These are phyloP conservation scores for Colletotrichum horii DNA, from an alignment of 2,329 filamentous ascomycete genomes.

Conservation along the genomic window DNA sequence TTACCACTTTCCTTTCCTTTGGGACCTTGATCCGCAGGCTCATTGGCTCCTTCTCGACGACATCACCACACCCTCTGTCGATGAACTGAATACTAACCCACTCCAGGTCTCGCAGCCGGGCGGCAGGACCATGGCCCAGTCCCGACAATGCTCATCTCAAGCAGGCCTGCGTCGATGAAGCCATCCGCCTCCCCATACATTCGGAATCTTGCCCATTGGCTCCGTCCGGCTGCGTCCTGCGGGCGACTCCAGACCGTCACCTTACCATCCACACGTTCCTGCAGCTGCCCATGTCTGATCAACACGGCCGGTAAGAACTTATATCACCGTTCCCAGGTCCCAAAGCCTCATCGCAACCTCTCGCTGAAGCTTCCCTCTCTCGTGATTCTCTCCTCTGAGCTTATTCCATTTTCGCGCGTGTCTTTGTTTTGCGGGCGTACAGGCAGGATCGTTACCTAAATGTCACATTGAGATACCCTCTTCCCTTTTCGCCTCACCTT, in stretches of 20 bases:
- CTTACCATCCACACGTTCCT: slow-evolving; percentile 8
- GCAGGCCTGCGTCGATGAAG: neutral
- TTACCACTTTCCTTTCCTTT: neutral
- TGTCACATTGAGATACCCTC: neutral
- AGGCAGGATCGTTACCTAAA: neutral
- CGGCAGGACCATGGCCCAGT: slow-evolving; percentile 5
- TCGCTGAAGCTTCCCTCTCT: neutral
- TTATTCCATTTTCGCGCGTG: neutral
- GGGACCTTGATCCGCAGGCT: neutral
- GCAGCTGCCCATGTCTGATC: slow-evolving; percentile 5
- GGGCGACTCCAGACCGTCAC: slow-evolving; percentile 10
- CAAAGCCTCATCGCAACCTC: neutral
- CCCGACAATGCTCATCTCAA: neutral
- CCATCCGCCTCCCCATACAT: neutral
- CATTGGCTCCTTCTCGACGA: neutral
- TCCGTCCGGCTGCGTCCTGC: neutral
- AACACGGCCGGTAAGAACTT: neutral
- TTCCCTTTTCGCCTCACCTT: neutral
- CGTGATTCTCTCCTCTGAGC: neutral
- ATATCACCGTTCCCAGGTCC: slow-evolving; percentile 4
- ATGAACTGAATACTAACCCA: neutral
- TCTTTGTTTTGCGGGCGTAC: neutral
- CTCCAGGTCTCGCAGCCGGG: neutral
- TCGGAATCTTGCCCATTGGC: slow-evolving; percentile 1
- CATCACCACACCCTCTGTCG: slow-evolving; percentile 19